These are phyloP conservation scores for Colletotrichum australisinense DNA, from an alignment of 2,329 filamentous ascomycete species.

Conservation along the genomic window DNA sequence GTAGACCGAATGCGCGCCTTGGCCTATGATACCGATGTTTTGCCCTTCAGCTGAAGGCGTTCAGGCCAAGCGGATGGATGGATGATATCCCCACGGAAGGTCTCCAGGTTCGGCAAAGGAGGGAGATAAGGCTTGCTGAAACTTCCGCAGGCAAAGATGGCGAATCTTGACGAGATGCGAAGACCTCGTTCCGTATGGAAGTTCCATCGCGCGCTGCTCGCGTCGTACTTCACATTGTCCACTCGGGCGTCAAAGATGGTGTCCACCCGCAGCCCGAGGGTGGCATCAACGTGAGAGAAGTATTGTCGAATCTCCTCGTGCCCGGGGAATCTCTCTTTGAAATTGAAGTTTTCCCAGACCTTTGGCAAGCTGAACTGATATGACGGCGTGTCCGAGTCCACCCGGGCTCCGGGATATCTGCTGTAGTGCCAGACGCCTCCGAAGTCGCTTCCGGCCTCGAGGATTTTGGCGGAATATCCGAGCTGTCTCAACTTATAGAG, in stretches of 20 bases:
- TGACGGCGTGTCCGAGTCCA: slow-evolving; percentile 47
- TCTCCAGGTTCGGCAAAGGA: slow-evolving; percentile 45
- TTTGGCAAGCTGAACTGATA: slow-evolving; percentile 51
- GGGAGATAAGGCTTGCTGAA: slow-evolving; percentile 55
- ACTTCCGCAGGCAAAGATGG: slow-evolving; percentile 59
- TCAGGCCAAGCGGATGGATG: slow-evolving; percentile 43
- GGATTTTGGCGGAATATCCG: slow-evolving; percentile 47
- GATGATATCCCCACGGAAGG: slow-evolving; percentile 42
- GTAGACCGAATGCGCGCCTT: too few relatives aligned
- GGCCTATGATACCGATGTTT: too few relatives aligned
- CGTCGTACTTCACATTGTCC: slow-evolving; percentile 51
- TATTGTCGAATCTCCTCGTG: slow-evolving; percentile 55
- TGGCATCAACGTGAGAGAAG: slow-evolving; percentile 57
- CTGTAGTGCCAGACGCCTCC: slow-evolving; percentile 15
- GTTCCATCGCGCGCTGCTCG: slow-evolving; percentile 50
- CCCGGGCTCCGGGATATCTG: slow-evolving; percentile 53
- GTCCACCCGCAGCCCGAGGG: slow-evolving; percentile 55
- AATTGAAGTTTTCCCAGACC: slow-evolving; percentile 57
- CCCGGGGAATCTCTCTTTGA: slow-evolving; percentile 51
- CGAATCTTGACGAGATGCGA: slow-evolving; percentile 50
- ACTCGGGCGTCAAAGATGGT: slow-evolving; percentile 58
- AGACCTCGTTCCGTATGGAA: slow-evolving; percentile 54
- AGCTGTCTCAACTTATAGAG: slow-evolving; percentile 49
- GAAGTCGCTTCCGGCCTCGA: slow-evolving; percentile 46
- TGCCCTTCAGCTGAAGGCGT: too few relatives aligned